Conservation (phyloP, 177 flowering plant species). For the Vitis hybrid region DNA sequence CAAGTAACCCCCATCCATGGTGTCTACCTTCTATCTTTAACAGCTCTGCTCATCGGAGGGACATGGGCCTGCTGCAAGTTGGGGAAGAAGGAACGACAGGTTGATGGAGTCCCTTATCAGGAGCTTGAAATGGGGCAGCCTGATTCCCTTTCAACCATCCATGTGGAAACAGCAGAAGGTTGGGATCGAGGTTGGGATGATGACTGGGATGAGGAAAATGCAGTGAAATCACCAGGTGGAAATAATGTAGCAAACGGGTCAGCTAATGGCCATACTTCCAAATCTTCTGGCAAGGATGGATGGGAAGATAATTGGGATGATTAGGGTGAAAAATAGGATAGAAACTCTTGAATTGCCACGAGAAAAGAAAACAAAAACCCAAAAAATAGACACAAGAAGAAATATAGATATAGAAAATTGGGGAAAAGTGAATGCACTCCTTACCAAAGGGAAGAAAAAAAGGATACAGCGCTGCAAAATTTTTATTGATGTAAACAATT, state of each 20-base stretch:
- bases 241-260: constrained; percentile 16
- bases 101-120: constrained; percentile 28
- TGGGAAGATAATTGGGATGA: constrained; percentile 30
- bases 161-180: constrained; percentile 24
- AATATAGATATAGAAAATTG: neutral
- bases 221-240: constrained; percentile 10
- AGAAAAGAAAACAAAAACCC: neutral
- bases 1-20: constrained; percentile 23
- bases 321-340: constrained; percentile 15
- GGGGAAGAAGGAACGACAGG: constrained; percentile 10
- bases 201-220: constrained; percentile 26
- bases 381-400: neutral
- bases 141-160: constrained; percentile 17
- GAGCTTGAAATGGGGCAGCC: constrained; percentile 36
- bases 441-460: no score
- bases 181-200: constrained; percentile 39
- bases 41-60: constrained; percentile 19
- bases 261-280: constrained; percentile 14
- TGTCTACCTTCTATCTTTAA: constrained; percentile 8
- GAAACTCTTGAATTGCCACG: neutral
- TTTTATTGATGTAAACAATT: neutral
- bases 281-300: constrained; percentile 13
- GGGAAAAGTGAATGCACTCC: neutral
- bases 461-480: neutral
- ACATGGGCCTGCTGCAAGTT: constrained; percentile 32